phyloP scores from a whole-genome alignment of 225 moss, liverwort and hornwort species.

The Pseudisothecium myosuroides region DNA sequence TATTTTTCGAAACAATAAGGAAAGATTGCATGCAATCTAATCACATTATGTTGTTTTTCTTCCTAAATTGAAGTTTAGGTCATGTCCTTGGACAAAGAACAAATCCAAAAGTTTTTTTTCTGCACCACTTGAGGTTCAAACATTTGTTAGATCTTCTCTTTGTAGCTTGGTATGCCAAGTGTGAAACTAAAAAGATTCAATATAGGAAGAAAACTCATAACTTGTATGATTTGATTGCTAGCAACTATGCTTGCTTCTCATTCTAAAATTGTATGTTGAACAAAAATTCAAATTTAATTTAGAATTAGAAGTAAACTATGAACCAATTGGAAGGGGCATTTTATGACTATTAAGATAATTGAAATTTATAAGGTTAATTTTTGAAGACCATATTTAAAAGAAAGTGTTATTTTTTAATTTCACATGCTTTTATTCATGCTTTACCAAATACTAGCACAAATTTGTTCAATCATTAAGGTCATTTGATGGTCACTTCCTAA shows the following conservation, averaged over 20 bases:
- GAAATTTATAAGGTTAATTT: not conserved
- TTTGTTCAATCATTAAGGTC: not conserved
- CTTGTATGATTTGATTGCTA: not conserved
- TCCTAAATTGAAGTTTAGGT: not conserved
- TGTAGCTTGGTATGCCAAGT: not conserved
- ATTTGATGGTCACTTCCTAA: not conserved
- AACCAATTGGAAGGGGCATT: too few species aligned
- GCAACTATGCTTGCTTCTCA: not conserved
- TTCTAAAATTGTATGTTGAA: not conserved
- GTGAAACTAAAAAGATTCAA: not conserved
- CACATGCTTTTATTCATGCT: not conserved
- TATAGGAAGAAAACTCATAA: not conserved
- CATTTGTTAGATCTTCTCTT: too few species aligned
- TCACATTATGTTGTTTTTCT: not conserved
- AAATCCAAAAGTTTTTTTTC: not conserved
- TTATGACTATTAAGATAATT: not conserved
- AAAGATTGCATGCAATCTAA: not conserved
- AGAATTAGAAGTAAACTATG: too few species aligned
- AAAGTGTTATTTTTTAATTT: not conserved
- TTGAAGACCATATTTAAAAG: not conserved
- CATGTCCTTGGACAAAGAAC: not conserved
- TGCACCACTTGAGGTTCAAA: not conserved
- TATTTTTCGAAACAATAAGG: not conserved
- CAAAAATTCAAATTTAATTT: not conserved
- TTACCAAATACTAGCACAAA: not conserved